phyloP scores from a whole-genome alignment of 129 eudicot genomes.

The Flaveria robusta region DNA sequence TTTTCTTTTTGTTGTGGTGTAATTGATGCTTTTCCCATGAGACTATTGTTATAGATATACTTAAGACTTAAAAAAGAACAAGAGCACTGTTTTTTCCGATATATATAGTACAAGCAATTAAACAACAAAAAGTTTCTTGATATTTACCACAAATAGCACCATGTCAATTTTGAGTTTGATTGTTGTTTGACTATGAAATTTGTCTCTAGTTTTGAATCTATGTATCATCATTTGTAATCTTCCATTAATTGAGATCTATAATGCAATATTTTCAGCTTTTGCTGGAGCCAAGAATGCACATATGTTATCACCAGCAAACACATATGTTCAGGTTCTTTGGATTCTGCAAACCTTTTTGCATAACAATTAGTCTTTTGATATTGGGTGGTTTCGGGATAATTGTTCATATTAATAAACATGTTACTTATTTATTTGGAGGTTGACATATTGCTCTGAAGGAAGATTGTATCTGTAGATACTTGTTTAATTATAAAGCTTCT shows the following conservation, averaged over 20 bases:
- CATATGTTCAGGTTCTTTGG: constrained; percentile 78
- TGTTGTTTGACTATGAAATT: not conserved
- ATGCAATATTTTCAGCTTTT: constrained; percentile 62
- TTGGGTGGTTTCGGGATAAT: constrained; percentile 10
- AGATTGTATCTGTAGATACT: not conserved
- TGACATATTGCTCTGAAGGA: not conserved
- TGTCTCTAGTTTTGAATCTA: constrained; percentile 8
- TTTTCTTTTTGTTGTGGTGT: not conserved
- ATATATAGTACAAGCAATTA: constrained; percentile 14
- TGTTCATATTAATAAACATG: constrained; percentile 13
- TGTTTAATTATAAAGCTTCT: not conserved
- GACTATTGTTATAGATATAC: not conserved
- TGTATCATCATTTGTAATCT: constrained; percentile 12
- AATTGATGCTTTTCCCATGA: not conserved
- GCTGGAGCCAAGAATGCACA: constrained; percentile 73
- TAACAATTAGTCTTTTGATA: constrained; percentile 6
- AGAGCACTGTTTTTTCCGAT: not conserved
- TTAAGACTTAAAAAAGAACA: not conserved
- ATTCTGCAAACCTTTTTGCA: constrained; percentile 19
- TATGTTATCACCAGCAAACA: constrained; percentile 79
- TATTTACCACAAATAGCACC: constrained; percentile 14
- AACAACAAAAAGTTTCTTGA: not conserved
- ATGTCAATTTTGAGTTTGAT: not conserved
- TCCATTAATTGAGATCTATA: constrained; percentile 20
- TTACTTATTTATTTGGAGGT: not conserved